These are phyloP conservation scores for Bisporella sp. DNA, from an alignment of 2,329 filamentous ascomycete genomes.

Conservation along the genomic window DNA sequence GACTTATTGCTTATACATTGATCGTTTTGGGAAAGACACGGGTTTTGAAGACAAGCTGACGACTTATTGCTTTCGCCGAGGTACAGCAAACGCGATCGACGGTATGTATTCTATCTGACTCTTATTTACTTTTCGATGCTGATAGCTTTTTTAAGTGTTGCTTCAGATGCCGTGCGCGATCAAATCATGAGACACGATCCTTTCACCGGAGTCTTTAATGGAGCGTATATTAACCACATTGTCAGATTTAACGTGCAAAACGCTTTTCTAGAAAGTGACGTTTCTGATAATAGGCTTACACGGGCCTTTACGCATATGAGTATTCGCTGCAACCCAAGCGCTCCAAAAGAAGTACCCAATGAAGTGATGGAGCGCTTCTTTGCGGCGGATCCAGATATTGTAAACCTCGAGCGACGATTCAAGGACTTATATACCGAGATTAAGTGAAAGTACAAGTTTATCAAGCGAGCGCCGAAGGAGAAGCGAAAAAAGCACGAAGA, in stretches of 20 bases:
- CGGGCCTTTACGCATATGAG: slow-evolving; percentile 15
- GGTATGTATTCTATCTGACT: slow-evolving; percentile 8
- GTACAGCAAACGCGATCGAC: slow-evolving; percentile 16
- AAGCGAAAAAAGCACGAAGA: slow-evolving; percentile 5
- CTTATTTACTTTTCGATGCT: neutral
- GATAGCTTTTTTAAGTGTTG: slow-evolving; percentile 8
- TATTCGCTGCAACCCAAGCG: slow-evolving; percentile 12
- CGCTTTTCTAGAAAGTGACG: slow-evolving; percentile 12
- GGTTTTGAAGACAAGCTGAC: slow-evolving; percentile 18
- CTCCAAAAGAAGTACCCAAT: slow-evolving; percentile 11
- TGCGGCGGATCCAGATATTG: neutral
- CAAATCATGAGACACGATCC: slow-evolving; percentile 16
- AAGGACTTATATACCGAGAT: slow-evolving; percentile 9
- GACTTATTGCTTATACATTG: slow-evolving; percentile 13
- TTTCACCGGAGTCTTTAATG: slow-evolving; percentile 12
- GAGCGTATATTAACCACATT: slow-evolving; percentile 13
- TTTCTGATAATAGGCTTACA: slow-evolving; percentile 9
- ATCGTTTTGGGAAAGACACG: slow-evolving; percentile 10
- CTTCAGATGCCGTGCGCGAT: slow-evolving; percentile 13
- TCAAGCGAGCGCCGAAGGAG: slow-evolving; percentile 10
- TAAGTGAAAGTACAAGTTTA: slow-evolving; percentile 15
- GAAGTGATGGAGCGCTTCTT: slow-evolving; percentile 8
- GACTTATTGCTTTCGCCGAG: slow-evolving; percentile 18
- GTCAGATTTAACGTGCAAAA: slow-evolving; percentile 14
- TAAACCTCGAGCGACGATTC: slow-evolving; percentile 9